phyloP scores from a whole-genome alignment of 148 eudicot species.

The Heliosperma pusillum region DNA sequence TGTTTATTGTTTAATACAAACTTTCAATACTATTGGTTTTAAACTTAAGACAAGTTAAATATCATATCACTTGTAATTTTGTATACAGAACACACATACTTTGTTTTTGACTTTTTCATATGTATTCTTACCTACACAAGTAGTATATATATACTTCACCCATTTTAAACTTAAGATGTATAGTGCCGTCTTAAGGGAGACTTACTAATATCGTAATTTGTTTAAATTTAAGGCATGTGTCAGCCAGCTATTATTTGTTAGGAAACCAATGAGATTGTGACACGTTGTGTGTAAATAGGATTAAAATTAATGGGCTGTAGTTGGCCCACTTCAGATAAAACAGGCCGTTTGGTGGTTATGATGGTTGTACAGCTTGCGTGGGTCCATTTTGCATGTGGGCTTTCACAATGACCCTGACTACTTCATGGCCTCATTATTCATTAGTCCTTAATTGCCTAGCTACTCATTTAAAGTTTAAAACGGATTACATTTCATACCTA shows the following conservation, averaged over 20 bases:
- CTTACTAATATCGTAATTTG: not conserved
- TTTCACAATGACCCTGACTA: not conserved
- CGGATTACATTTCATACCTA: too few relatives aligned
- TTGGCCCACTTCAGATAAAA: not conserved
- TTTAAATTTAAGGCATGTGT: not conserved
- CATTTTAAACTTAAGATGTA: not conserved
- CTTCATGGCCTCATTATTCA: too few relatives aligned
- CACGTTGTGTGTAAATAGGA: conserved; percentile 10
- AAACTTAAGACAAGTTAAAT: too few relatives aligned
- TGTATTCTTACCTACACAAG: too few relatives aligned
- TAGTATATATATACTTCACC: too few relatives aligned
- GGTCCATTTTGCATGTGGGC: conserved; percentile 17
- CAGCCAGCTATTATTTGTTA: not conserved
- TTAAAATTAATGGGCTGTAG: not conserved
- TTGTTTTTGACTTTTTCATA: not conserved
- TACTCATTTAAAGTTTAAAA: too few relatives aligned
- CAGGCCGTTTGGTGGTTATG: not conserved
- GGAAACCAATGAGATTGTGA: not conserved
- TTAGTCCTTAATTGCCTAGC: too few relatives aligned
- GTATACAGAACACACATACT: too few relatives aligned
- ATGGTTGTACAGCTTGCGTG: conserved; percentile 17
- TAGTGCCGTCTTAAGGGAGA: too few relatives aligned
- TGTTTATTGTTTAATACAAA: too few relatives aligned
- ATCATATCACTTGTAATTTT: too few relatives aligned
- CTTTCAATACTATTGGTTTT: too few relatives aligned